These are phyloP conservation scores for Botryosphaeria dothidea DNA, from an alignment of 2,329 filamentous ascomycete genomes.

Conservation along the genomic window DNA sequence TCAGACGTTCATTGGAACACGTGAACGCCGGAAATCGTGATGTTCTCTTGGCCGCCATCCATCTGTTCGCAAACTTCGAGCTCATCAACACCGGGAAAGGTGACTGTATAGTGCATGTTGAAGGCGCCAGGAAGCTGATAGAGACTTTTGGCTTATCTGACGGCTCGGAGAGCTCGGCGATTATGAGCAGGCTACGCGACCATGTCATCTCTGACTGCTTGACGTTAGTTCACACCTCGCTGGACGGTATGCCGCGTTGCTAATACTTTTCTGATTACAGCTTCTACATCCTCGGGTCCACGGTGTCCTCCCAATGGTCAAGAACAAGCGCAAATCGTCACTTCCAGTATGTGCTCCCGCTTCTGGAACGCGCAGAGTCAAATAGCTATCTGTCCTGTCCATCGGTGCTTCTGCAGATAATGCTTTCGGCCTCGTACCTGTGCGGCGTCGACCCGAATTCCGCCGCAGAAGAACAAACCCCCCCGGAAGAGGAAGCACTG, in stretches of 20 bases:
- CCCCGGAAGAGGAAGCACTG: constrained; percentile 28
- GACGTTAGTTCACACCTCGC: neutral
- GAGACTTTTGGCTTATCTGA: constrained; percentile 33
- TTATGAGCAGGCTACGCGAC: constrained; percentile 1
- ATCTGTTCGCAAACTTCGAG: constrained; percentile 53
- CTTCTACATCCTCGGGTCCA: constrained; percentile 10
- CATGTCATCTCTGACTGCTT: neutral
- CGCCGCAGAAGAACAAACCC: neutral
- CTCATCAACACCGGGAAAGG: constrained; percentile 53
- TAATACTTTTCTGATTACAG: neutral
- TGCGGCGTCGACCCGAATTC: constrained; percentile 25
- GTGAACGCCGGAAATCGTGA: constrained; percentile 38
- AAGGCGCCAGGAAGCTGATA: constrained; percentile 52
- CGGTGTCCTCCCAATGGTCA: constrained; percentile 22
- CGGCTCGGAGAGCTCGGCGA: constrained; percentile 10
- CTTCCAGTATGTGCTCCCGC: constrained; percentile 21
- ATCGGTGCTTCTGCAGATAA: constrained; percentile 35
- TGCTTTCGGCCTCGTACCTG: constrained; percentile 38
- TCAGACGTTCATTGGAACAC: constrained; percentile 35
- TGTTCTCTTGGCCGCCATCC: constrained; percentile 47
- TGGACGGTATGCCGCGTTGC: neutral
- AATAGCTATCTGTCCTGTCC: constrained; percentile 44
- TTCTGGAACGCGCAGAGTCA: constrained; percentile 40
- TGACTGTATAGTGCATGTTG: constrained; percentile 54
- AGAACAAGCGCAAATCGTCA: constrained; percentile 18